phyloP scores from a whole-genome alignment of 345 rosid genomes.

The Jatropha curcas region DNA sequence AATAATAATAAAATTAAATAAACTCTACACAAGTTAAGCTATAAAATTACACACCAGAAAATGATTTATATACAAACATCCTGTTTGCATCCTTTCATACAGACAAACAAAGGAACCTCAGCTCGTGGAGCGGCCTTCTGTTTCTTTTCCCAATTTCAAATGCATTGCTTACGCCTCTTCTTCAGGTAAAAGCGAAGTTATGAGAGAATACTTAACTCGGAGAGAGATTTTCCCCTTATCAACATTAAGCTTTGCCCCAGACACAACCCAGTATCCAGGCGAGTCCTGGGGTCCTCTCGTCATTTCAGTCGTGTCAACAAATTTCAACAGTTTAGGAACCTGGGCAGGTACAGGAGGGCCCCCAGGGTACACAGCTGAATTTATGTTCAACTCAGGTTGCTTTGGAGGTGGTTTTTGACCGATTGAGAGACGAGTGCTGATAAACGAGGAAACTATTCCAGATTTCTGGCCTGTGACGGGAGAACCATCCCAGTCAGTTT shows the following conservation, averaged over 20 bases:
- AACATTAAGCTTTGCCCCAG: constrained; percentile 82
- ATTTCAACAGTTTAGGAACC: constrained; percentile 82
- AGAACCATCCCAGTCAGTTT: constrained; percentile 85
- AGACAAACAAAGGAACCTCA: neutral
- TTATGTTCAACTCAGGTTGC: constrained; percentile 80
- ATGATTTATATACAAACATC: neutral
- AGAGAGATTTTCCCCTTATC: constrained; percentile 87
- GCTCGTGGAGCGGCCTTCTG: too few species aligned
- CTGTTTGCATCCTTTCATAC: neutral
- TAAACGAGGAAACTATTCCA: constrained; percentile 78
- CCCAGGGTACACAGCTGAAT: constrained; percentile 90
- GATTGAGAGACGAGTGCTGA: constrained; percentile 83
- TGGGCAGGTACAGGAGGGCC: constrained; percentile 91
- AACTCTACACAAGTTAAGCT: neutral
- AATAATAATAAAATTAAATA: neutral
- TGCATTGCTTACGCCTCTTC: constrained; percentile 20
- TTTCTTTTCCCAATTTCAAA: too few species aligned
- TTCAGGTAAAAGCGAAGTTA: constrained; percentile 30
- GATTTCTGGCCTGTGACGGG: constrained; percentile 71
- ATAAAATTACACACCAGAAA: neutral
- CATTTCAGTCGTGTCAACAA: constrained; percentile 90
- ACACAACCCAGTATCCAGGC: constrained; percentile 96
- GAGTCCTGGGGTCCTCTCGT: constrained; percentile 85
- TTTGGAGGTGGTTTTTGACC: constrained; percentile 71
- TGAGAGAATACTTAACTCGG: constrained; percentile 82